Evolutionary conservation across 2,329 filamentous ascomycete genomes (phyloP), one percentile per base, ranked within the genome.

Genomic region (Metarhizium sp.): DNA sequence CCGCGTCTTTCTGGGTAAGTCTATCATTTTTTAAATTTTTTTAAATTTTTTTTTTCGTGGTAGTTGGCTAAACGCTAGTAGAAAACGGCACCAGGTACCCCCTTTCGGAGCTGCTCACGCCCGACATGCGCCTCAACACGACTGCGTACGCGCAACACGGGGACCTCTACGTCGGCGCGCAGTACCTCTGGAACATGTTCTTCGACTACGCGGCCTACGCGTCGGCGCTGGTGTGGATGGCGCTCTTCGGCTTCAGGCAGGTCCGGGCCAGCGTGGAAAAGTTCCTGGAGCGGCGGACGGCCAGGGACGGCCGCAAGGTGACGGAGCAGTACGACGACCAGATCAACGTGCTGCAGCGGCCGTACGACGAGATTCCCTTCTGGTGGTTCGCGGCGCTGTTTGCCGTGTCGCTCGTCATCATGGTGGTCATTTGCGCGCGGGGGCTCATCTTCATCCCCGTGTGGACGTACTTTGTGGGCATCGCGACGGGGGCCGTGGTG

Each of bases 161-260:
- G 0, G 77, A 77, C 2, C 70, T 80, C n/a, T 82, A 81, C 59
- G 76, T 82, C 53, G 78, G 81, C 1, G 68, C 79, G 0, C 82
- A 84, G 57, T 74, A 77, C 46, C 71, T 82, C 3, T 85, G 81
- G 81, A 61, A 62, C 4, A 79, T 80, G 58, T 83, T 83, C 67
- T 84, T 82, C 63, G 79, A 80, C 62, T 84, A 84, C 55, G 79
- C 81, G 6, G 77, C 79, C 8, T 78, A 82, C 55, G 73, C 78
- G 1, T 82, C 80, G 1, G 79, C 80, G 0, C 71, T 84, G 50
- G 76, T 77, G 6, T 85, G 81, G 80, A 79, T 83, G 64, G 68
- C 68, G 3, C 74, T 81, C 0, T 84, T 84, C 55, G 78, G 80
- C 0, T 80, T 70, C 46, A 60, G 70, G 0, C 73, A 79, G 55